Base-by-base conservation (phyloP, 2,329 filamentous ascomycete species). In the Fusarium irregulare region DNA sequence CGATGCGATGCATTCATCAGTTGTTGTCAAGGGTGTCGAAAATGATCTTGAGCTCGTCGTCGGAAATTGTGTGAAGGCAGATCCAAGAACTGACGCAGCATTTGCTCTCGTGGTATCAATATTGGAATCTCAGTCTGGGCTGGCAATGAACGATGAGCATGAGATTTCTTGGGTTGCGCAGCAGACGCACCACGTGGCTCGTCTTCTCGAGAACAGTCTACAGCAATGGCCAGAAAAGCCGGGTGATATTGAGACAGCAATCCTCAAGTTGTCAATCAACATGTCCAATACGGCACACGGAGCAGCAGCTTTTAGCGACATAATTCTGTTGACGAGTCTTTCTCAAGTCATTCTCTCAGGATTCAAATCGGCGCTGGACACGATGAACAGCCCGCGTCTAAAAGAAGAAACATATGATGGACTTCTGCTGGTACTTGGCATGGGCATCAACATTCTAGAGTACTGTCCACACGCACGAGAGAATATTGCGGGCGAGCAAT, bases 401-500 rank as follows among this genome's bases (percentile, higher is more conserved):
- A 78, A 83, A 13, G 79, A 82, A 4, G 82, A 83, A 23, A 80
- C 85, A 2, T 81, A 94, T 56, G 91, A 97, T 71, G 86, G 88
- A 50, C 84, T 97, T 16, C 87, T 97, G 50, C 85, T 98, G 44
- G 87, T 92, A 55, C 83, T 97, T 41, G 94, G 93, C 1, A 88
- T 93, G 23, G 87, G 95, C 80, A 97, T 97, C 78, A 98, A 98
- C 75, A 87, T 98, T 57, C 88, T 93, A 11, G 94, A 97, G 77
- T 91, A 93, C 76, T 93, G 90, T 75, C 83, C 89, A 18, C 78
- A 84, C 23, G 90, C 92, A 14, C 85, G 90, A 56, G 78, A 80
- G 20, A 78, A 77, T 8, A 64, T 81, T 5, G 72, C 74, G 1
- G 70, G 66, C 12, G 68, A 68, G 75, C 82, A 88, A 10, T 79